phyloP scores from a whole-genome alignment of 2,329 filamentous ascomycete species.

The Colletotrichum sojae region DNA sequence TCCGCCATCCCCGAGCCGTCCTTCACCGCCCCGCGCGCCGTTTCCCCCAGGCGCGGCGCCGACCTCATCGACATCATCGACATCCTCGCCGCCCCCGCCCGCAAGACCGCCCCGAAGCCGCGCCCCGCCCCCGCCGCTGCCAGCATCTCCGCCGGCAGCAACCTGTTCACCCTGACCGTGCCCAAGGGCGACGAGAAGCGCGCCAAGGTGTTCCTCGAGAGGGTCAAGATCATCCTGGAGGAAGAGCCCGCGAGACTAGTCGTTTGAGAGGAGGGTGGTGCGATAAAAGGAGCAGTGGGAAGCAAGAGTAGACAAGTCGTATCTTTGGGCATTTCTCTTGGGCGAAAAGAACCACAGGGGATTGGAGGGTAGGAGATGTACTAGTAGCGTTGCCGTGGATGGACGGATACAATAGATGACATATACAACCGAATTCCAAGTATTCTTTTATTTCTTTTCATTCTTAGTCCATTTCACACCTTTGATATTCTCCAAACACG shows the following conservation, averaged over 20 bases:
- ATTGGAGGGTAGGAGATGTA: conserved; percentile 17
- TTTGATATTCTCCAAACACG: no score
- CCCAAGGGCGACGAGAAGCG: conserved; percentile 85
- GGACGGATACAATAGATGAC: conserved; percentile 36
- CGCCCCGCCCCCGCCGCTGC: conserved; percentile 48
- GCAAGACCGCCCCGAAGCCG: conserved; percentile 42
- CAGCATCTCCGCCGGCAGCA: conserved; percentile 70
- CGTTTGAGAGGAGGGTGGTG: conserved; percentile 56
- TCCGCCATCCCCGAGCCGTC: conserved; percentile 67
- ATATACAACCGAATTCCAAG: conserved; percentile 20
- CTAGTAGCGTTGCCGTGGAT: conserved; percentile 37
- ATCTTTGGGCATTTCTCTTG: no score
- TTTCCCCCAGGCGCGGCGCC: conserved; percentile 52
- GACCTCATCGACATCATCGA: conserved; percentile 96
- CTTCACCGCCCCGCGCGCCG: conserved; percentile 50
- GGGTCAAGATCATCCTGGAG: conserved; percentile 87
- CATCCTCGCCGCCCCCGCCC: conserved; percentile 70
- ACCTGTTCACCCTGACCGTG: conserved; percentile 87
- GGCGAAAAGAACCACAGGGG: no score
- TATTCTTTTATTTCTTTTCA: background rate
- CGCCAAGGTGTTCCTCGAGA: conserved; percentile 85
- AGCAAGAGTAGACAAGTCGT: no score
- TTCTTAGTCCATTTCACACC: no score
- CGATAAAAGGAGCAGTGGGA: conserved; percentile 3
- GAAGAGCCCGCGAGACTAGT: conserved; percentile 83